Percentiles rank a stretch among this genome's conserved stretches.
These are phyloP conservation scores for Zopfia rhizophila DNA, from an alignment of 2,329 filamentous ascomycete genomes.

Conservation along the genomic window DNA sequence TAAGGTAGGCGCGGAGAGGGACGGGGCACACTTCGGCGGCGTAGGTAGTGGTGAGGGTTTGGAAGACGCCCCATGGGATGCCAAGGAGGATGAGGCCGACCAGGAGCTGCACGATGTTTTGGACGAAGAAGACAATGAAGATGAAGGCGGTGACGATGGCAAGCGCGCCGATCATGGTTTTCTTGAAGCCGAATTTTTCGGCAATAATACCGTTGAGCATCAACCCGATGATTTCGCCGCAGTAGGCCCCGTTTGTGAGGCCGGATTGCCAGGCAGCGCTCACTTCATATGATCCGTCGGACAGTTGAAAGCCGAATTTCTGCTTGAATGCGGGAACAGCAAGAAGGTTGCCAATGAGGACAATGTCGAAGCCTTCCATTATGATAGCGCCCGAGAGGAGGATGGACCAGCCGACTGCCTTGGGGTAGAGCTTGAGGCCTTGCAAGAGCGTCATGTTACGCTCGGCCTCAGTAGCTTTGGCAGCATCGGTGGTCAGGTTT, in stretches of 20 bases:
- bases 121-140: slow-evolving; percentile 50
- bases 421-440: slow-evolving; percentile 83
- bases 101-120: slow-evolving; percentile 65
- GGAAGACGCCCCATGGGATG: slow-evolving; percentile 60
- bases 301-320: slow-evolving; percentile 51
- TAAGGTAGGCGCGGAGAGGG: slow-evolving; percentile 67
- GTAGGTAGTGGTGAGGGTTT: slow-evolving; percentile 60
- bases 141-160: slow-evolving; percentile 42
- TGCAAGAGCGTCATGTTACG: slow-evolving; percentile 69
- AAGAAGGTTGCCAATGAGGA: slow-evolving; percentile 82
- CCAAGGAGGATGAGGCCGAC: slow-evolving; percentile 66
- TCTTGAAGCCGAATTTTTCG: slow-evolving; percentile 55
- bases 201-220: slow-evolving; percentile 58
- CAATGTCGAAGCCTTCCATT: slow-evolving; percentile 91
- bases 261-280: slow-evolving; percentile 59
- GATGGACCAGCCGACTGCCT: slow-evolving; percentile 84
- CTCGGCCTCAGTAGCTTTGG: slow-evolving; percentile 55
- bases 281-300: slow-evolving; percentile 53
- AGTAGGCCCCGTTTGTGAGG: slow-evolving; percentile 57
- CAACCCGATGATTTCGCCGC: slow-evolving; percentile 57
- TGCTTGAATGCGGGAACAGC: slow-evolving; percentile 58
- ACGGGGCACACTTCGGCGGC: slow-evolving; percentile 74
- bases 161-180: slow-evolving; percentile 50
- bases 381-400: slow-evolving; percentile 87
- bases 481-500: slow-evolving; percentile 41